A percentile compares a stretch with the other conserved stretches of the same genome.
These are phyloP conservation scores for Graphilbum fragrans DNA, from an alignment of 2,329 filamentous ascomycete species.

Conservation along the genomic window DNA sequence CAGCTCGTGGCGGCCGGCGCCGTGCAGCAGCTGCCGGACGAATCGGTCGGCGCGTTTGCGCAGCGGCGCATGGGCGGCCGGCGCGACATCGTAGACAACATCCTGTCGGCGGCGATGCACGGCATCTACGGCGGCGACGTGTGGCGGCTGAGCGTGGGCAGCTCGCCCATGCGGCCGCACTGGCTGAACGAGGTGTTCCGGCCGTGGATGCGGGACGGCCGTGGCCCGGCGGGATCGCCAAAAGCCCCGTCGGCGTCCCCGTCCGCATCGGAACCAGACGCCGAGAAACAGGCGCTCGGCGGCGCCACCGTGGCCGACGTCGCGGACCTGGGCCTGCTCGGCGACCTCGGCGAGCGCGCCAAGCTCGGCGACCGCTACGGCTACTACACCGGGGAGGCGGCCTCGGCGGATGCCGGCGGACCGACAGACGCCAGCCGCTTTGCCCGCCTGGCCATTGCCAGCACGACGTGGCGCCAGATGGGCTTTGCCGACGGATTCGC, in stretches of 20 bases:
- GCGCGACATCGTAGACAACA: slow-evolving; percentile 50
- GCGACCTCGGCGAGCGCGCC: not conserved
- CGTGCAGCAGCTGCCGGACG: slow-evolving; percentile 31
- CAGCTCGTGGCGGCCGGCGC: slow-evolving; percentile 11
- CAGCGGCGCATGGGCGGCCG: slow-evolving; percentile 36
- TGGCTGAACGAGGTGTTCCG: slow-evolving; percentile 5
- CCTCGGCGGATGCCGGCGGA: not conserved
- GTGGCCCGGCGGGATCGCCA: no score
- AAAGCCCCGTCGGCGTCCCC: no score
- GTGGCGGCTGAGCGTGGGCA: slow-evolving; percentile 55
- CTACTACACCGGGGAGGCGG: not conserved
- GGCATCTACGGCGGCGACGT: slow-evolving; percentile 91
- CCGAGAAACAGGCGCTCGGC: no score
- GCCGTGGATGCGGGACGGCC: not conserved
- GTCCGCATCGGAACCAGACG: no score
- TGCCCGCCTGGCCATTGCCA: slow-evolving; percentile 16
- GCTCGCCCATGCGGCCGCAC: slow-evolving; percentile 7
- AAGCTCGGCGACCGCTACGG: not conserved
- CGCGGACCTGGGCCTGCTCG: not conserved
- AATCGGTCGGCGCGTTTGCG: slow-evolving; percentile 61
- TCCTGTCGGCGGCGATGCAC: slow-evolving; percentile 66
- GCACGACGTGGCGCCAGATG: slow-evolving; percentile 23
- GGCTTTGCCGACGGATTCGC: slow-evolving; percentile 49
- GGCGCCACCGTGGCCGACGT: not conserved
- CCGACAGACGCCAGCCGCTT: slow-evolving; percentile 2